Conservation (phyloP, 169 alveolate species). For the Blepharisma undulans region DNA sequence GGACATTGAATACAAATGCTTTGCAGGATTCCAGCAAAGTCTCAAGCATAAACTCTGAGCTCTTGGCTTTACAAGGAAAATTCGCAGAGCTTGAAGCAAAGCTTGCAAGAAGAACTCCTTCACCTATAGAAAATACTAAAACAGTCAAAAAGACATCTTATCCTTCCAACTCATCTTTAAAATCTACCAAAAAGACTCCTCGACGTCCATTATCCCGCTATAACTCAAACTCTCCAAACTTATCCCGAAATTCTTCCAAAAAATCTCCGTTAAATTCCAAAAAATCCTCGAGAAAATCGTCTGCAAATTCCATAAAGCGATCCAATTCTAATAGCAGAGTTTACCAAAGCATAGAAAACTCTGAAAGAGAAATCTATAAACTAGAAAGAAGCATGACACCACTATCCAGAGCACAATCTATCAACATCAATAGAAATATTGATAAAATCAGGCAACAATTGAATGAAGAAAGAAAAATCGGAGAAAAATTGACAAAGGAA, state of each 20-base stretch:
- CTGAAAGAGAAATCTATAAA: constrained; percentile 22
- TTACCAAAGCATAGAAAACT: background rate
- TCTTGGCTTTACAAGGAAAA: background rate
- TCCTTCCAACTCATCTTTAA: background rate
- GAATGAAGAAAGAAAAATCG: background rate
- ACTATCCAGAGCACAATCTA: background rate
- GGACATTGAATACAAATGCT: background rate
- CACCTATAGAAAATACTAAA: background rate
- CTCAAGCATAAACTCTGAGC: background rate
- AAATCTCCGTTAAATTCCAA: background rate
- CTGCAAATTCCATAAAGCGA: background rate
- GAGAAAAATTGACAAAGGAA: background rate
- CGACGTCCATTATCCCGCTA: background rate
- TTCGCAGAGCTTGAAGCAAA: constrained; percentile 4
- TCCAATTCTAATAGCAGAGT: background rate
- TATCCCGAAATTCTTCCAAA: background rate
- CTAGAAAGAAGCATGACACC: constrained; percentile 31
- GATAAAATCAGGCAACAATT: constrained; percentile 2
- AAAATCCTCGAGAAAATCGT: background rate
- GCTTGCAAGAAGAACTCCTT: background rate
- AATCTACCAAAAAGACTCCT: background rate
- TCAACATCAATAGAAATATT: background rate
- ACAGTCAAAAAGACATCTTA: background rate
- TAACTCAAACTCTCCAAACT: background rate
- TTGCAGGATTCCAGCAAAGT: background rate